Evolutionary conservation across 352 stramenopile genomes (phyloP).

Genomic region (Halophytophthora polymorphica): DNA sequence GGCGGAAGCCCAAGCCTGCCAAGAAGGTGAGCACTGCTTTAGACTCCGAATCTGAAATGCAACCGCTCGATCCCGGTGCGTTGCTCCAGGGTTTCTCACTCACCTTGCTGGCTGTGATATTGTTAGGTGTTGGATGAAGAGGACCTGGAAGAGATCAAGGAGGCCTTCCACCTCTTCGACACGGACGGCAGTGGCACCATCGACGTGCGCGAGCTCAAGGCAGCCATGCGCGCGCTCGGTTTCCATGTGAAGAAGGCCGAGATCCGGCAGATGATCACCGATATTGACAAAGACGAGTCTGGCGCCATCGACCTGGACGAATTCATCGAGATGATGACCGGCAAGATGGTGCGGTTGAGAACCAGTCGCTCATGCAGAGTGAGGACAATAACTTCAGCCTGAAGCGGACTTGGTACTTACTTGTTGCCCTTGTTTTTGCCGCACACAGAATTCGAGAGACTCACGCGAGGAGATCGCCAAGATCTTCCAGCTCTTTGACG

Average conservation of each 20-base stretch:
- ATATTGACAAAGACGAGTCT: conserved; percentile 94
- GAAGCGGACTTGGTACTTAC: neutral
- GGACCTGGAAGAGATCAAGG: conserved; percentile 91
- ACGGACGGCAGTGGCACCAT: conserved; percentile 89
- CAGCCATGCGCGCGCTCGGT: conserved; percentile 91
- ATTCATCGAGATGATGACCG: conserved; percentile 95
- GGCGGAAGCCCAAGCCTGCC: conserved; percentile 51
- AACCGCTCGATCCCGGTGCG: neutral
- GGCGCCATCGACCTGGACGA: conserved; percentile 89
- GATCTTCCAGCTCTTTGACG: conserved; percentile 95
- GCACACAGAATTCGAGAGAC: conserved; percentile 70
- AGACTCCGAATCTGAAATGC: neutral
- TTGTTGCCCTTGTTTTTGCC: neutral
- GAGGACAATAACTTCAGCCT: neutral
- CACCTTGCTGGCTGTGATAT: neutral
- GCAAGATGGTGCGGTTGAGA: conserved; percentile 75
- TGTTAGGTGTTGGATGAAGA: conserved; percentile 86
- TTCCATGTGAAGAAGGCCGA: conserved; percentile 94
- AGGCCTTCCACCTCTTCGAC: conserved; percentile 94
- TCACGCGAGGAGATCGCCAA: conserved; percentile 91
- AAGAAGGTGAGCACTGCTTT: conserved; percentile 47
- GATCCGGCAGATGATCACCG: conserved; percentile 90
- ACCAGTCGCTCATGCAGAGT: too few species aligned
- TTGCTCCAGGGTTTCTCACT: neutral
- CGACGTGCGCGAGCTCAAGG: conserved; percentile 93